phyloP scores from a whole-genome alignment of 257 asterid genomes.

The Scutellaria galericulata region DNA sequence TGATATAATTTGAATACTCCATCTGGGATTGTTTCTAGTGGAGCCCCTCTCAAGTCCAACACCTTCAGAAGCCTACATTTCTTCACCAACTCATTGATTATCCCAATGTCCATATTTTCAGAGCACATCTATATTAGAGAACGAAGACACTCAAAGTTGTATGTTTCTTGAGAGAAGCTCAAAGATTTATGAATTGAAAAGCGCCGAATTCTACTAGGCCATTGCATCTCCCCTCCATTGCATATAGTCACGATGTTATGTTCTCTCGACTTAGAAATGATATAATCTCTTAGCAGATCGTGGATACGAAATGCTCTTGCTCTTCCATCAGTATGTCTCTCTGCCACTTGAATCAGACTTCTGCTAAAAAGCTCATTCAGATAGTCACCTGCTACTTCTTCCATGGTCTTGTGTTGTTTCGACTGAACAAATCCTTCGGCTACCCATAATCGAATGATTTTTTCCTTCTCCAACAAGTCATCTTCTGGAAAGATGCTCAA shows the following conservation, averaged over 20 bases:
- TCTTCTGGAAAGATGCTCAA: slow-evolving; percentile 33
- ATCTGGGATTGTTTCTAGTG: slow-evolving; percentile 24
- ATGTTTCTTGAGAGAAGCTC: not conserved
- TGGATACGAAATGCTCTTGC: slow-evolving; percentile 27
- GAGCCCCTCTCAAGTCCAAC: slow-evolving; percentile 22
- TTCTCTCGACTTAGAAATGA: slow-evolving; percentile 25
- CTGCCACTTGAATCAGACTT: slow-evolving; percentile 38
- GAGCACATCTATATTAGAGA: slow-evolving; percentile 29
- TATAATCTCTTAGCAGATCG: slow-evolving; percentile 33
- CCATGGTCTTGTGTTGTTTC: slow-evolving; percentile 25
- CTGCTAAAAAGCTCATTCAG: slow-evolving; percentile 34
- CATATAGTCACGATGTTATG: slow-evolving; percentile 10
- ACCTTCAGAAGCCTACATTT: slow-evolving; percentile 29
- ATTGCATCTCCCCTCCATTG: not conserved
- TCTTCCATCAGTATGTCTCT: not conserved
- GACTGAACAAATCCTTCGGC: slow-evolving; percentile 43
- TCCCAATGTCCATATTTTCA: not conserved
- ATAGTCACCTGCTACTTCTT: slow-evolving; percentile 39
- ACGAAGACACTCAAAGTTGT: slow-evolving; percentile 16
- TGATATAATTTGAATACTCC: slow-evolving; percentile 36
- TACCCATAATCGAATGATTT: slow-evolving; percentile 39
- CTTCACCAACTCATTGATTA: not conserved
- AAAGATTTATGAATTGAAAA: not conserved
- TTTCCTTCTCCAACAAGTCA: not conserved
- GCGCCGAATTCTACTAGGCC: slow-evolving; percentile 14